phyloP scores from a whole-genome alignment of 2,329 filamentous ascomycete species.

The Trichoderma semiorbis region DNA sequence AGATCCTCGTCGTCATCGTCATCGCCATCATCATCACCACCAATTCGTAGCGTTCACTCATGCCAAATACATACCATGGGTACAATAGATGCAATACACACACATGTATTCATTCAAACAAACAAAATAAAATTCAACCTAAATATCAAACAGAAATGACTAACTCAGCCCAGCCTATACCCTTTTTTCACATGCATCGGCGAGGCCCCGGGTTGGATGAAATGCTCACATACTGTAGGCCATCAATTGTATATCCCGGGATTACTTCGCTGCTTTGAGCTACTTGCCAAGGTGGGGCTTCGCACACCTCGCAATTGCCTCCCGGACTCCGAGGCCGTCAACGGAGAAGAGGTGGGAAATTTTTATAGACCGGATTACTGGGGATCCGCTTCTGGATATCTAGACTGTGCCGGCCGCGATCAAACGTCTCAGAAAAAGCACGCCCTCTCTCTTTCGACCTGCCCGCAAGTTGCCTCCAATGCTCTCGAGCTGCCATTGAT shows the following conservation, averaged over 20 bases:
- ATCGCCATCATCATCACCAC: background rate
- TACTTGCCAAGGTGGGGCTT: background rate
- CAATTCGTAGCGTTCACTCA: background rate
- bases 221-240: background rate
- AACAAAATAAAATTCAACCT: background rate
- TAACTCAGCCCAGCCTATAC: background rate
- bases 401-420: constrained; percentile 8
- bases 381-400: constrained; percentile 3
- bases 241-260: background rate
- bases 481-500: background rate
- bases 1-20: background rate
- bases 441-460: background rate
- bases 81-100: background rate
- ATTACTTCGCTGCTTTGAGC: constrained; percentile 2
- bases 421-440: background rate
- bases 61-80: background rate
- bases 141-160: background rate
- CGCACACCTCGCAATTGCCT: constrained; percentile 16
- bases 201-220: background rate
- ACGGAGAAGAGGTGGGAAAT: constrained; percentile 35
- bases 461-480: background rate
- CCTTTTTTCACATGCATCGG: background rate
- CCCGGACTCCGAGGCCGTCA: constrained; percentile 38
- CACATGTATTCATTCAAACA: background rate
- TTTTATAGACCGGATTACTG: constrained; percentile 29